A percentile compares a stretch with the other conserved stretches of the same genome.
phyloP scores from a whole-genome alignment of 1,284 basidiomycete genomes.

The Irpex rosettiformis region DNA sequence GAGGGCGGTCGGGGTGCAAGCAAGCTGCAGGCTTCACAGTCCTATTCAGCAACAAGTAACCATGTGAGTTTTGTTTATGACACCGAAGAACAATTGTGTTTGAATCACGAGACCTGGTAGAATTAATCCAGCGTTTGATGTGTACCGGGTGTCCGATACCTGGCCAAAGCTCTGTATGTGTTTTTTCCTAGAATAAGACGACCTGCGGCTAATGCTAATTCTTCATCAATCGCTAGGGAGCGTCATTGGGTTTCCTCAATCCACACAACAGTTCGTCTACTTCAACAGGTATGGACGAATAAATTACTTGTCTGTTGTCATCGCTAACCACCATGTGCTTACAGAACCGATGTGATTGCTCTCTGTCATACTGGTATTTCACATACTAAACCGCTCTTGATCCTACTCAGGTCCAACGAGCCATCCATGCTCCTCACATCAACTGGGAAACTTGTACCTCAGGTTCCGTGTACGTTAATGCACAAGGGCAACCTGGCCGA shows the following conservation, averaged over 20 bases:
- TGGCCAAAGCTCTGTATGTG: conserved; percentile 32
- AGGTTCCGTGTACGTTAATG: conserved; percentile 44
- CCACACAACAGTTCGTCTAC: conserved; percentile 47
- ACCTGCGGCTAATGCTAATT: conserved; percentile 18
- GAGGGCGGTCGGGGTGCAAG: conserved; percentile 21
- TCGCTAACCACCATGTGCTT: background rate
- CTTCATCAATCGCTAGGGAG: conserved; percentile 49
- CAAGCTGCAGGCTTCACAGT: conserved; percentile 43
- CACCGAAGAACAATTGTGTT: no score
- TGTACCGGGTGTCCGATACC: conserved; percentile 36
- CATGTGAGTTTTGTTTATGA: conserved; percentile 32
- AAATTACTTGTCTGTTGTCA: conserved; percentile 14
- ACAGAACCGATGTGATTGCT: conserved; percentile 36
- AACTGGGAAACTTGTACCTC: conserved; percentile 46
- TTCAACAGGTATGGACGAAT: conserved; percentile 30
- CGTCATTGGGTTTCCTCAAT: conserved; percentile 52
- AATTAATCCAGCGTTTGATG: conserved; percentile 54
- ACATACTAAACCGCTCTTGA: no score
- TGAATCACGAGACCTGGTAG: no score
- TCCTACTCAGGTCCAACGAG: conserved; percentile 58
- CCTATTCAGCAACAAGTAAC: conserved; percentile 29
- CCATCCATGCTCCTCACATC: conserved; percentile 58
- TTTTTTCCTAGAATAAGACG: background rate
- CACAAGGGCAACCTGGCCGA: conserved; percentile 26
- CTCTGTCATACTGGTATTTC: no score